Evolutionary conservation across 768 basidiomycete species (phyloP).

Genomic region (Rhizopogon vesiculosus): DNA sequence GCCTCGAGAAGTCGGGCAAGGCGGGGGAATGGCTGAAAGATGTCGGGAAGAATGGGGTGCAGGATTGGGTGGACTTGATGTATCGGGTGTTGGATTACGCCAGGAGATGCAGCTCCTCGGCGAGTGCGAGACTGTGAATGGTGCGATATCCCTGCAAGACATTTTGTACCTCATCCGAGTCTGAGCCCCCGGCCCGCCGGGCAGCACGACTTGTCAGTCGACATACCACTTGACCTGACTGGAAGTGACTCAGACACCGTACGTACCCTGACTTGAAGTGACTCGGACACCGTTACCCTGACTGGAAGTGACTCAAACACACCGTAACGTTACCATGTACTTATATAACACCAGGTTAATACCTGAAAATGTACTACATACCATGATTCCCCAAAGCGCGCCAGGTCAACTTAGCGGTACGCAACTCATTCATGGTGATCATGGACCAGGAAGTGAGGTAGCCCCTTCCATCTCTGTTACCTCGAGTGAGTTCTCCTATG

Average conservation of each 20-base stretch:
- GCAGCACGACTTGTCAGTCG: not conserved
- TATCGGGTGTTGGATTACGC: slow-evolving; percentile 26
- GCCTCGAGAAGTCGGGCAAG: slow-evolving; percentile 50
- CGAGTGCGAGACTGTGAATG: not conserved
- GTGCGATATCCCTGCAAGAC: no score
- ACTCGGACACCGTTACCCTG: not conserved
- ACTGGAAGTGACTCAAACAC: not conserved
- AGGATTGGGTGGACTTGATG: slow-evolving; percentile 61
- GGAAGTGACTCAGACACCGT: not conserved
- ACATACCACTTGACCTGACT: not conserved
- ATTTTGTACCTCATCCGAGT: not conserved
- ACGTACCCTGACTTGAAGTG: not conserved
- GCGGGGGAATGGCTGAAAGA: slow-evolving; percentile 57
- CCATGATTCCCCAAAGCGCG: slow-evolving; percentile 19
- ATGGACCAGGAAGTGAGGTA: slow-evolving; percentile 38
- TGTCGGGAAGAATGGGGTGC: slow-evolving; percentile 50
- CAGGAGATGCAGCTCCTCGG: slow-evolving; percentile 4
- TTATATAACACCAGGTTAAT: not conserved
- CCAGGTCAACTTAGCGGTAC: slow-evolving; percentile 33
- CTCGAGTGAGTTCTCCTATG: slow-evolving; percentile 47
- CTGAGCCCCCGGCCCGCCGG: not conserved
- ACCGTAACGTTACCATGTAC: not conserved
- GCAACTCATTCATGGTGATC: slow-evolving; percentile 44
- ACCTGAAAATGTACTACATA: not conserved
- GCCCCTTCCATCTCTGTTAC: slow-evolving; percentile 74